Evolutionary conservation across 1,139 yeast species (phyloP).

Genomic region (Debaryomycetaceae sp.): DNA sequence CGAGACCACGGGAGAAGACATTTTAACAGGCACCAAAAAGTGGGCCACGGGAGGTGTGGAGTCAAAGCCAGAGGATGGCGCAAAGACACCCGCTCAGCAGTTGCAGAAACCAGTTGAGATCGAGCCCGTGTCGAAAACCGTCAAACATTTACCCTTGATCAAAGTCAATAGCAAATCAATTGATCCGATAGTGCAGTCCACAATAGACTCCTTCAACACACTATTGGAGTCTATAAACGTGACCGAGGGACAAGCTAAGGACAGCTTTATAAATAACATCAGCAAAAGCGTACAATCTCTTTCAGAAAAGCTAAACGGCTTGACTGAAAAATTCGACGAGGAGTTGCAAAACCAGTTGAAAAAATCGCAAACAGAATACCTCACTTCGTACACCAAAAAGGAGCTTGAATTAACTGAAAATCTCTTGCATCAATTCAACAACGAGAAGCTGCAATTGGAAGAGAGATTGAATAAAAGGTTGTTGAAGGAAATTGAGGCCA

Average conservation of each 20-base stretch:
- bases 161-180: slow-evolving; percentile 22
- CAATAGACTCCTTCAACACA: slow-evolving; percentile 50
- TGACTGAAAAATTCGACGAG: slow-evolving; percentile 40
- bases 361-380: slow-evolving; percentile 47
- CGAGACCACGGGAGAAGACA: slow-evolving; percentile 33
- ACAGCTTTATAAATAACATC: slow-evolving; percentile 27
- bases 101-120: slow-evolving; percentile 42
- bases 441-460: slow-evolving; percentile 62
- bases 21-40: slow-evolving; percentile 36
- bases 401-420: slow-evolving; percentile 50
- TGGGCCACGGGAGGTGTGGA: slow-evolving; percentile 19
- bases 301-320: slow-evolving; percentile 29
- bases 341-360: slow-evolving; percentile 38
- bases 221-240: slow-evolving; percentile 51
- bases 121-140: slow-evolving; percentile 31
- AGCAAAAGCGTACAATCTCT: slow-evolving; percentile 31
- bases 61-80: slow-evolving; percentile 12
- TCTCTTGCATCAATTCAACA: slow-evolving; percentile 45
- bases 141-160: slow-evolving; percentile 36
- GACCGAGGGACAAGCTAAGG: slow-evolving; percentile 23
- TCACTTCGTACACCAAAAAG: slow-evolving; percentile 53
- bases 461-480: slow-evolving; percentile 59
- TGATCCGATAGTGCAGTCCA: slow-evolving; percentile 46
- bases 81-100: slow-evolving; percentile 43
- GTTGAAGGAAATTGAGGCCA: slow-evolving; percentile 62